Evolutionary conservation across 2,329 filamentous ascomycete species (phyloP).

Genomic region (Pestalotiopsis sp.): DNA sequence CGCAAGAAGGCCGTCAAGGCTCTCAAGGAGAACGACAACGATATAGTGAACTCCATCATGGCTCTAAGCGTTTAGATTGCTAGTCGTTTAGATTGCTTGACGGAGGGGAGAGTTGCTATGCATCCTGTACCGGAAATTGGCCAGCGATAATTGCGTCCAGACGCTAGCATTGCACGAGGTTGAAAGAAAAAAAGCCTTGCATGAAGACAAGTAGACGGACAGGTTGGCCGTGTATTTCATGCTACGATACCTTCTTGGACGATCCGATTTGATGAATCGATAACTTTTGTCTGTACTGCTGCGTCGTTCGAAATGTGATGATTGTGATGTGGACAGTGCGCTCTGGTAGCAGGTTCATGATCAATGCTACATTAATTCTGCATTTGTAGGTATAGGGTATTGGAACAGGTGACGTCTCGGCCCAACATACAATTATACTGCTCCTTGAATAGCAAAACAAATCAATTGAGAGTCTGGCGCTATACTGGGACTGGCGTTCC

Average conservation of each 20-base stretch:
- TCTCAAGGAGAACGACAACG: constrained; percentile 98
- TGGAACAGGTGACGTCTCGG: no score
- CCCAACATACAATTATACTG: no score
- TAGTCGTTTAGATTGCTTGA: constrained; percentile 49
- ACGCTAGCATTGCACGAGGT: constrained; percentile 19
- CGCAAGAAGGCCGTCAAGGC: constrained; percentile 99
- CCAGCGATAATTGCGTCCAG: constrained; percentile 11
- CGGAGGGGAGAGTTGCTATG: not conserved
- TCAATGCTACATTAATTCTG: no score
- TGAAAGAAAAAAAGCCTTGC: constrained; percentile 19
- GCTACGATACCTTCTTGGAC: constrained; percentile 26
- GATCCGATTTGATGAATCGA: constrained; percentile 17
- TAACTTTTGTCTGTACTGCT: not conserved
- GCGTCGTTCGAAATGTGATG: not conserved
- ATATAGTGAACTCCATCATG: constrained; percentile 99
- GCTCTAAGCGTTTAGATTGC: constrained; percentile 75
- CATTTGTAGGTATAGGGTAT: no score
- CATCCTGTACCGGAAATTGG: not conserved
- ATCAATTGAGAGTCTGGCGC: not conserved
- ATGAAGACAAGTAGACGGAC: constrained; percentile 19
- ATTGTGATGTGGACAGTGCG: not conserved
- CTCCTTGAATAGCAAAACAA: no score
- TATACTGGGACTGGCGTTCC: not conserved
- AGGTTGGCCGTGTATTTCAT: constrained; percentile 25
- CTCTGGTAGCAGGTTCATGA: no score